Evolutionary conservation across 2,329 filamentous ascomycete genomes (phyloP).

Genomic region (Huntiella omanensis): DNA sequence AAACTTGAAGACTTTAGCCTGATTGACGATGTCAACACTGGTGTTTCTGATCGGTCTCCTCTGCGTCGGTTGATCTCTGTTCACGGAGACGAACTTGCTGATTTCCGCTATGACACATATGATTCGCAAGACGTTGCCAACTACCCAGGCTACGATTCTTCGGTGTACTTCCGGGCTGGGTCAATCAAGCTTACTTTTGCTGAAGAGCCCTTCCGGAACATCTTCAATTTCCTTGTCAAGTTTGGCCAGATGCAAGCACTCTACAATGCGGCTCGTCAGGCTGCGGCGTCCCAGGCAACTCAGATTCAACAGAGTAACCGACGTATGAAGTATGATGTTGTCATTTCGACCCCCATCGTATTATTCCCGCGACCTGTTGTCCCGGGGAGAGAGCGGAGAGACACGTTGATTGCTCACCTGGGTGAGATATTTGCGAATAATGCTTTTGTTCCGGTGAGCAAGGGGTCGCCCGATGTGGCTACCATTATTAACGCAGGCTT

Average conservation of each 20-base stretch:
- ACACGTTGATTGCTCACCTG: constrained; percentile 78
- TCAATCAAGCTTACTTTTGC: constrained; percentile 95
- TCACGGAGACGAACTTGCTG: constrained; percentile 83
- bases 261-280: constrained; percentile 90
- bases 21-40: constrained; percentile 84
- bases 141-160: constrained; percentile 90
- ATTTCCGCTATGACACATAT: constrained; percentile 96
- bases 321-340: constrained; percentile 83
- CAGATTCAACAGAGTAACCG: constrained; percentile 81
- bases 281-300: constrained; percentile 79
- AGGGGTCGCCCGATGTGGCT: constrained; percentile 50
- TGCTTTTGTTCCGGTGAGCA: constrained; percentile 38
- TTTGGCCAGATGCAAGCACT: constrained; percentile 99
- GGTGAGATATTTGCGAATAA: constrained; percentile 97
- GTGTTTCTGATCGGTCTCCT: constrained; percentile 61
- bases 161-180: constrained; percentile 73
- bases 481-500: constrained; percentile 88
- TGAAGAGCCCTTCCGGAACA: constrained; percentile 93
- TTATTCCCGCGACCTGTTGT: constrained; percentile 71
- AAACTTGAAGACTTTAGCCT: constrained; percentile 74
- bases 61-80: constrained; percentile 82
- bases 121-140: constrained; percentile 48
- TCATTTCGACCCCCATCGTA: constrained; percentile 87
- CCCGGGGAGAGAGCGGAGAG: constrained; percentile 50
- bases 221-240: constrained; percentile 93